These are phyloP conservation scores for Cladosporium colombiae DNA, from an alignment of 2,329 filamentous ascomycete species.

Conservation along the genomic window DNA sequence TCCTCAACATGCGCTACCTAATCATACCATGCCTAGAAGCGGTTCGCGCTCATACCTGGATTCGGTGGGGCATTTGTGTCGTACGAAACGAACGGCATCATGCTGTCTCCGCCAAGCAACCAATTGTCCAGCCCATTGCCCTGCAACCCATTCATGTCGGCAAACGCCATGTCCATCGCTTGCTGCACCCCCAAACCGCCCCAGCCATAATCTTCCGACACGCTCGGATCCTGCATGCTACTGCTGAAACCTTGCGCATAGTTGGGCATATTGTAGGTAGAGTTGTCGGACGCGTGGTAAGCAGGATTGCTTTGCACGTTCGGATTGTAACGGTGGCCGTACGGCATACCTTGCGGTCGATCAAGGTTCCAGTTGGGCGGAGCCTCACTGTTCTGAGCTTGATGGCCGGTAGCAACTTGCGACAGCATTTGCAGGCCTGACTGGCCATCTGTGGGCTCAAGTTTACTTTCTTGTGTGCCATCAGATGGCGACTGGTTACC, in stretches of 20 bases:
- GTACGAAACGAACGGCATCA: conserved; percentile 18
- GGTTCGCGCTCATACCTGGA: background rate
- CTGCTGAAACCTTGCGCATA: conserved; percentile 4
- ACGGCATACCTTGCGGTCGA: conserved; percentile 6
- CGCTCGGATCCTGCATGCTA: conserved; percentile 22
- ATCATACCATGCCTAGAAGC: background rate
- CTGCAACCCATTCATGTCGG: conserved; percentile 34
- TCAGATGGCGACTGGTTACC: conserved; percentile 22
- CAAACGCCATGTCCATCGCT: conserved; percentile 39
- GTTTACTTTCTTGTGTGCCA: conserved; percentile 14
- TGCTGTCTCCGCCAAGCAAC: conserved; percentile 33
- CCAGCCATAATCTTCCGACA: conserved; percentile 33
- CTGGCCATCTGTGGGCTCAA: conserved; percentile 18
- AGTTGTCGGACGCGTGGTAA: conserved; percentile 1
- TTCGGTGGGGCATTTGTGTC: background rate
- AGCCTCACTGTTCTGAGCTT: conserved; percentile 10
- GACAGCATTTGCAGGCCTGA: conserved; percentile 31
- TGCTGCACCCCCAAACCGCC: conserved; percentile 38
- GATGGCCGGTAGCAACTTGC: conserved; percentile 29
- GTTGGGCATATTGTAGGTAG: conserved; percentile 4
- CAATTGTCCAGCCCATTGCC: conserved; percentile 36
- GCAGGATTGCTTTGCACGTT: background rate
- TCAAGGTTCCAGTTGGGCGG: conserved; percentile 1
- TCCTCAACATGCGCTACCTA: background rate
- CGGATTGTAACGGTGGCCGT: conserved; percentile 10